Evolutionary conservation across 495 filamentous ascomycete species (phyloP).

Genomic region (Parathielavia appendiculata): DNA sequence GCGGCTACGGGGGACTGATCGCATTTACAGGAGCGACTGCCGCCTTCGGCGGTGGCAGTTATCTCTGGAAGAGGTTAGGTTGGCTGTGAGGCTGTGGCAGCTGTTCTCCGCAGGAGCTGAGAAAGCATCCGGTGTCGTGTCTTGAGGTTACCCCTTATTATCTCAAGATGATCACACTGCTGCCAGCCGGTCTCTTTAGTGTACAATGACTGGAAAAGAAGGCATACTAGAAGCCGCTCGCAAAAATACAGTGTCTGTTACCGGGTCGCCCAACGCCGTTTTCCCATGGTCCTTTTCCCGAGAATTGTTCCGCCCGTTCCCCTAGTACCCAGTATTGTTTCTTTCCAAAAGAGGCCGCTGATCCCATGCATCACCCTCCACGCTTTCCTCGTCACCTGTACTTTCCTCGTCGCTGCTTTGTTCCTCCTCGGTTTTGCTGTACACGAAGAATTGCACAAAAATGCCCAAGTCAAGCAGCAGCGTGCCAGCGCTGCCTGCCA

Average conservation of each 20-base stretch:
- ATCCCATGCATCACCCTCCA: constrained; percentile 31
- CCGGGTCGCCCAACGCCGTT: constrained; percentile 10
- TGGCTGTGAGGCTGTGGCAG: constrained; percentile 30
- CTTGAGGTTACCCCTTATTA: not conserved
- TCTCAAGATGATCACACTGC: too few species aligned
- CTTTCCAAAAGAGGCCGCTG: constrained; percentile 39
- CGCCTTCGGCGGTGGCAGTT: constrained; percentile 45
- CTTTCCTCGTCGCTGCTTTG: constrained; percentile 22
- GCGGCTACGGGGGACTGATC: constrained; percentile 50
- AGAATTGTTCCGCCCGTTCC: constrained; percentile 16
- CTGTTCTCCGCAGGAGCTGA: not conserved
- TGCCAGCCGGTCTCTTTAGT: too few species aligned
- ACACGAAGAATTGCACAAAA: constrained; percentile 90
- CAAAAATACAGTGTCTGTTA: constrained; percentile 1
- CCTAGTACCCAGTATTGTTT: constrained; percentile 8
- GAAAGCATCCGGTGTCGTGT: not conserved
- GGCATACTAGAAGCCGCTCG: not conserved
- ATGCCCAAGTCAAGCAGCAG: constrained; percentile 76
- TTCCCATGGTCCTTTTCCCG: constrained; percentile 16
- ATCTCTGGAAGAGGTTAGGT: constrained; percentile 41
- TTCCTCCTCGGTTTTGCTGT: constrained; percentile 43
- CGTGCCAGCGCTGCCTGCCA: constrained; percentile 84
- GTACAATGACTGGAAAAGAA: not conserved
- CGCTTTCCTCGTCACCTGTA: constrained; percentile 21
- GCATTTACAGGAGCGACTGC: constrained; percentile 54